phyloP scores from a whole-genome alignment of 371 early-diverging fungal species.

The Zopfochytrium polystomum region DNA sequence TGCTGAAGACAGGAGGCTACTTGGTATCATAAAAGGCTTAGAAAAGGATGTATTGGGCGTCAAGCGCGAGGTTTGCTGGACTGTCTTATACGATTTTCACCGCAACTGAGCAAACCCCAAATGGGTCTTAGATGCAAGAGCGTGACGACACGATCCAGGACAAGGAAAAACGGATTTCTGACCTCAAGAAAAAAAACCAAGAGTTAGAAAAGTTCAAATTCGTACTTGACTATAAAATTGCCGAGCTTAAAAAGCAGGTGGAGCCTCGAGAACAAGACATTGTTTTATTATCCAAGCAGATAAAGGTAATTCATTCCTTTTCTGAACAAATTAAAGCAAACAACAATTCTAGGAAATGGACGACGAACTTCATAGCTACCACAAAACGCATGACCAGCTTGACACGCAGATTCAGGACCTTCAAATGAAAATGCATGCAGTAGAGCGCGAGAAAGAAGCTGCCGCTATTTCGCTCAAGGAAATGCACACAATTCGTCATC shows the following conservation, averaged over 20 bases:
- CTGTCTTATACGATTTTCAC: background rate
- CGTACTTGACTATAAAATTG: constrained; percentile 55
- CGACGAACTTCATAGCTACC: constrained; percentile 44
- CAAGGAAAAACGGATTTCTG: constrained; percentile 55
- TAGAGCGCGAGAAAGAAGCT: constrained; percentile 51
- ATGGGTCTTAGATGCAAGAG: constrained; percentile 45
- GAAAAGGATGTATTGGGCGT: constrained; percentile 52
- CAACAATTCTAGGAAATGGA: constrained; percentile 42
- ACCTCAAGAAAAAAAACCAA: constrained; percentile 51
- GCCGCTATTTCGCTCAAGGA: constrained; percentile 29
- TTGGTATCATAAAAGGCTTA: constrained; percentile 42
- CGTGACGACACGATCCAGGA: constrained; percentile 55
- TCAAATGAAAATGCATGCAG: constrained; percentile 43
- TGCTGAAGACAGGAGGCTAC: constrained; percentile 46
- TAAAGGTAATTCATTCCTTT: constrained; percentile 32
- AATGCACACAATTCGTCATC: constrained; percentile 32
- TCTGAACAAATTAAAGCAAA: background rate
- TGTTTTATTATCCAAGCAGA: constrained; percentile 35
- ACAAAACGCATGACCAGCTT: constrained; percentile 38
- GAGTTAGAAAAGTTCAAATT: constrained; percentile 61
- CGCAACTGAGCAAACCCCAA: background rate
- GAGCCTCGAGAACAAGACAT: constrained; percentile 53
- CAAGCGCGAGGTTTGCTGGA: constrained; percentile 46
- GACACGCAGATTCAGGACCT: constrained; percentile 38
- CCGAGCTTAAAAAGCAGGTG: constrained; percentile 51